A percentile compares a stretch with the other conserved stretches of the same genome.
phyloP scores from a whole-genome alignment of 2,329 filamentous ascomycete species.

The Aureobasidium sp. region DNA sequence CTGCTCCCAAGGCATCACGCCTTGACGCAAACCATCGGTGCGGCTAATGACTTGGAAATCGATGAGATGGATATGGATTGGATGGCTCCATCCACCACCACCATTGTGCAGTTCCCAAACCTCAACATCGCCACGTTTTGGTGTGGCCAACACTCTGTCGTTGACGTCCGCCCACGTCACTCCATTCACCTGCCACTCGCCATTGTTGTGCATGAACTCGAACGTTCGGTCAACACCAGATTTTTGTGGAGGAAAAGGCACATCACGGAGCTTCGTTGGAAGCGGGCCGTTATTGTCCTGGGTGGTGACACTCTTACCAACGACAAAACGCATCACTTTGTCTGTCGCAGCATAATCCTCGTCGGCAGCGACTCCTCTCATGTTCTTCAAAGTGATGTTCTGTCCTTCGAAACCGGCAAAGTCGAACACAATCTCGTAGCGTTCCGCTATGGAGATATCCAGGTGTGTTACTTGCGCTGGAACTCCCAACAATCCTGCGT shows the following conservation, averaged over 20 bases:
- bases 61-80: slow-evolving; percentile 46
- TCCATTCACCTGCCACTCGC: background rate
- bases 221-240: too few relatives aligned
- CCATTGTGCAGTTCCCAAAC: slow-evolving; percentile 36
- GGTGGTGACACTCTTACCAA: too few relatives aligned
- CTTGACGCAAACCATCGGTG: slow-evolving; percentile 23
- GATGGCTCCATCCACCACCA: slow-evolving; percentile 44
- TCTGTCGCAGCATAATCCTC: slow-evolving; percentile 44
- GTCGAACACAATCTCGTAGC: slow-evolving; percentile 51
- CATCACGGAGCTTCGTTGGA: too few relatives aligned
- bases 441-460: slow-evolving; percentile 46
- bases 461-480: slow-evolving; percentile 36
- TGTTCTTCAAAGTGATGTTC: slow-evolving; percentile 24
- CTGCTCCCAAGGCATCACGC: background rate
- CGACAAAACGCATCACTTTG: slow-evolving; percentile 37
- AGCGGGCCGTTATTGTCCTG: too few relatives aligned
- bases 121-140: slow-evolving; percentile 26
- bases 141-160: slow-evolving; percentile 26
- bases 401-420: slow-evolving; percentile 42
- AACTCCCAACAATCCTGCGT: slow-evolving; percentile 15
- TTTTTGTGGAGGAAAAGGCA: too few relatives aligned
- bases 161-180: slow-evolving; percentile 20
- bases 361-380: slow-evolving; percentile 25
- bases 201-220: too few relatives aligned
- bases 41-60: background rate